Evolutionary conservation across 2,329 filamentous ascomycete genomes (phyloP).

Genomic region (Neonectria sp.): DNA sequence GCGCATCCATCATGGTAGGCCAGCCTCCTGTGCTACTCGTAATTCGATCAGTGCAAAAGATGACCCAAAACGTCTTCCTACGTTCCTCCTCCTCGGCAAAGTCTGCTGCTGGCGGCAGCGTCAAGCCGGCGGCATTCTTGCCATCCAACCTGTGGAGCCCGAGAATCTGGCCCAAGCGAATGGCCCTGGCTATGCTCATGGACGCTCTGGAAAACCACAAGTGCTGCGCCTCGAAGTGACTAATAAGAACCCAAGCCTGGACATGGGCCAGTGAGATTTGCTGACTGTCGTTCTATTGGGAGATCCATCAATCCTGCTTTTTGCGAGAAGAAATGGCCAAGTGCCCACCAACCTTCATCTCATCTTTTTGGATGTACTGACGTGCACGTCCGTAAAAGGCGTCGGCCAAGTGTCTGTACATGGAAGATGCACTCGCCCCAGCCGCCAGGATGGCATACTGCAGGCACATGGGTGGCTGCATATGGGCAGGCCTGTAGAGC

Average conservation of each 20-base stretch:
- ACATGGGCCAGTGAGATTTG: conserved; percentile 63
- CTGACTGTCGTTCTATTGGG: conserved; percentile 63
- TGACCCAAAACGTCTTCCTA: conserved; percentile 84
- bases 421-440: conserved; percentile 78
- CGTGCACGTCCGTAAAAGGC: conserved; percentile 86
- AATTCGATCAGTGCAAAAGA: conserved; percentile 84
- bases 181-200: conserved; percentile 80
- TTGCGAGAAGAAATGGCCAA: conserved; percentile 56
- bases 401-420: conserved; percentile 77
- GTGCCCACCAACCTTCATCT: conserved; percentile 73
- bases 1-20: conserved; percentile 81
- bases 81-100: conserved; percentile 82
- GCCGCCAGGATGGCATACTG: conserved; percentile 87
- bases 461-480: conserved; percentile 83
- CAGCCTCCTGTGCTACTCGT: conserved; percentile 90
- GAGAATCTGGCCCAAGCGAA: conserved; percentile 83
- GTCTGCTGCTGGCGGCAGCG: conserved; percentile 73
- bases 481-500: conserved; percentile 77
- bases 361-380: conserved; percentile 84
- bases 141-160: conserved; percentile 74
- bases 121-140: conserved; percentile 32
- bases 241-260: conserved; percentile 81
- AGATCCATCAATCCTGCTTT: conserved; percentile 66
- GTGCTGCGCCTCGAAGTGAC: conserved; percentile 82
- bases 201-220: conserved; percentile 87